Evolutionary conservation across 2,329 filamentous ascomycete genomes (phyloP).

Genomic region (Pseudogymnoascus destructans): DNA sequence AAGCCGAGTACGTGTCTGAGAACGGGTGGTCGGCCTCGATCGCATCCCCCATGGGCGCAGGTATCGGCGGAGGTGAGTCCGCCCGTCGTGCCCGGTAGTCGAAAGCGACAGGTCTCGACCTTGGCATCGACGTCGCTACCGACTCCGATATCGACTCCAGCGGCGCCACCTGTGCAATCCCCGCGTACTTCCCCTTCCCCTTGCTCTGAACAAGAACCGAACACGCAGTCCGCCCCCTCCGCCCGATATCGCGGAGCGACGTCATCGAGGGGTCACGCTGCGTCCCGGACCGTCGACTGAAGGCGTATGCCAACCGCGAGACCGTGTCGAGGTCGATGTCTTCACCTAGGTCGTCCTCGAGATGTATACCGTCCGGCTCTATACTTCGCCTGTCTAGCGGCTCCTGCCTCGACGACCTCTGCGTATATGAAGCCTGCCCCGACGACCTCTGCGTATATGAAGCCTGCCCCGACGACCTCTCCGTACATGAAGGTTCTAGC

Average conservation of each 20-base stretch:
- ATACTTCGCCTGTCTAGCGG: not conserved
- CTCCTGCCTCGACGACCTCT: not conserved
- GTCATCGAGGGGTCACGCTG: not conserved
- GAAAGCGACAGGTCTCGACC: not conserved
- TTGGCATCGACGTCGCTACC: not conserved
- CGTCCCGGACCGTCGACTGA: not conserved
- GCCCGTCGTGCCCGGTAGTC: not conserved
- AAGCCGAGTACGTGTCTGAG: not conserved
- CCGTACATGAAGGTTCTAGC: not conserved
- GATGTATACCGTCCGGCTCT: not conserved
- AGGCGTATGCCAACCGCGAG: not conserved
- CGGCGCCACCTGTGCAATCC: not conserved
- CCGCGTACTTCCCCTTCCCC: not conserved
- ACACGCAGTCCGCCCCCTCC: not conserved
- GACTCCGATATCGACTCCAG: not conserved
- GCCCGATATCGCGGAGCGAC: not conserved
- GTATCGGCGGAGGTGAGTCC: not conserved
- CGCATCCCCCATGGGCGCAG: not conserved
- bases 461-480: not conserved
- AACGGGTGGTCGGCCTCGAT: not conserved
- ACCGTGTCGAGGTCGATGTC: not conserved
- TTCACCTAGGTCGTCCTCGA: not conserved
- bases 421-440: not conserved
- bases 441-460: not conserved
- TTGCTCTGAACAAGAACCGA: not conserved